phyloP scores from a whole-genome alignment of 305 asterid species.

The Fraxinus nigra region DNA sequence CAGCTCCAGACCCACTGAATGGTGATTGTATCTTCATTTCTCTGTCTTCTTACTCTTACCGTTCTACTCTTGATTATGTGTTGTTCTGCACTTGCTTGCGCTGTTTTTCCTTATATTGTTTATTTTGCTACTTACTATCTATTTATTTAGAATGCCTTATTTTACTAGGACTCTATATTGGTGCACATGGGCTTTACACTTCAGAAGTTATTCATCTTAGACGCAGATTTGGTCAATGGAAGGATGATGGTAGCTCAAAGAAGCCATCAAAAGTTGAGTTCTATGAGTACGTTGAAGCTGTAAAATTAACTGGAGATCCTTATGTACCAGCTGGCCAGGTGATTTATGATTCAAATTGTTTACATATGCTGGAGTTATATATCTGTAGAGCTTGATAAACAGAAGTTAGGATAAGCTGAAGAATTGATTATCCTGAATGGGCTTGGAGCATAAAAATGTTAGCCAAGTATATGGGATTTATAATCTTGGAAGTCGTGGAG shows the following conservation, averaged over 20 bases:
- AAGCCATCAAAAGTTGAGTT: conserved; percentile 68
- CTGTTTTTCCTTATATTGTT: conserved; percentile 15
- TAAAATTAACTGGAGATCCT: conserved; percentile 84
- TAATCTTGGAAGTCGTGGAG: not conserved
- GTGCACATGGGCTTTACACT: conserved; percentile 82
- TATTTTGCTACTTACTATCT: conserved; percentile 6
- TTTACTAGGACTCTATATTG: conserved; percentile 76
- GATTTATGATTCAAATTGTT: conserved; percentile 17
- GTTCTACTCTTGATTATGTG: conserved; percentile 6
- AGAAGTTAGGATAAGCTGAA: not conserved
- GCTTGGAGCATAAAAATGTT: conserved; percentile 19
- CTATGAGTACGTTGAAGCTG: conserved; percentile 92
- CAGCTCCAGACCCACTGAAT: conserved; percentile 71
- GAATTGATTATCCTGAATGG: not conserved
- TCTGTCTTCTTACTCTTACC: not conserved
- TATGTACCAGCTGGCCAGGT: conserved; percentile 99
- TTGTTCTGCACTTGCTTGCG: conserved; percentile 9
- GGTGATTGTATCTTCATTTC: conserved; percentile 44
- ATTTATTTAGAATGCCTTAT: conserved; percentile 14
- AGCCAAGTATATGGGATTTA: conserved; percentile 9
- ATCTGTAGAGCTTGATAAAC: not conserved
- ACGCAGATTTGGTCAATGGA: conserved; percentile 94
- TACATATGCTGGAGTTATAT: conserved; percentile 1
- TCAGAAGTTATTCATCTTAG: conserved; percentile 87
- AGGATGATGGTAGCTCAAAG: conserved; percentile 58